phyloP scores from a whole-genome alignment of 2,329 filamentous ascomycete species.

The Leptodontidium sp. region DNA sequence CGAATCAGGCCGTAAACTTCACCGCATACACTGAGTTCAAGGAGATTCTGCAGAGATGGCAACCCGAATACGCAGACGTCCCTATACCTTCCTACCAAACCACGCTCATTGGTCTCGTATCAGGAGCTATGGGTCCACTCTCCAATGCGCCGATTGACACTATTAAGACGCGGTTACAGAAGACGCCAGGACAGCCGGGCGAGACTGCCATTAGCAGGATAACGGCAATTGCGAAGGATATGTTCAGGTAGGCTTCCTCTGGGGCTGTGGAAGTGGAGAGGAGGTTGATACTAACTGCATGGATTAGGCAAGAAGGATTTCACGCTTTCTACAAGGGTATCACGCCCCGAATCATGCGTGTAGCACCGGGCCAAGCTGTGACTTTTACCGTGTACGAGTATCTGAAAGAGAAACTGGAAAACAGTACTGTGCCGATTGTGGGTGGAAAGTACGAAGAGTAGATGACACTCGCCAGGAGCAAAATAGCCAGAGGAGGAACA shows the following conservation, averaged over 20 bases:
- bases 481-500: not conserved
- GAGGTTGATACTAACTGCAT: constrained; percentile 19
- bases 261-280: not conserved
- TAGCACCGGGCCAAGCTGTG: constrained; percentile 90
- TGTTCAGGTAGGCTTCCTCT: constrained; percentile 74
- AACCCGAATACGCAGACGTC: constrained; percentile 70
- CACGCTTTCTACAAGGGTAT: constrained; percentile 99
- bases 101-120: constrained; percentile 84
- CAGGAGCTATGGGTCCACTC: constrained; percentile 93
- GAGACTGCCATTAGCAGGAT: constrained; percentile 85
- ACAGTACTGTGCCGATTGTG: constrained; percentile 63
- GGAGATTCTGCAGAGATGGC: constrained; percentile 73
- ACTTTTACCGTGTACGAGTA: constrained; percentile 81
- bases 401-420: constrained; percentile 76
- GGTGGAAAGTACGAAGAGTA: constrained; percentile 75
- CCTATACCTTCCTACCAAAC: constrained; percentile 90
- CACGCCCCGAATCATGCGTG: constrained; percentile 95
- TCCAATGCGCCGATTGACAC: constrained; percentile 98
- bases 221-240: constrained; percentile 77
- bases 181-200: constrained; percentile 82
- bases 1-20: constrained; percentile 98
- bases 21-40: constrained; percentile 97
- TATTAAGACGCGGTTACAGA: constrained; percentile 96
- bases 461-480: constrained; percentile 3
- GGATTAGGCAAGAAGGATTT: constrained; percentile 81